Percentiles rank a stretch among this genome's conserved stretches.
phyloP scores from a whole-genome alignment of 768 basidiomycete species.

The Tricholoma bakamatsutake region DNA sequence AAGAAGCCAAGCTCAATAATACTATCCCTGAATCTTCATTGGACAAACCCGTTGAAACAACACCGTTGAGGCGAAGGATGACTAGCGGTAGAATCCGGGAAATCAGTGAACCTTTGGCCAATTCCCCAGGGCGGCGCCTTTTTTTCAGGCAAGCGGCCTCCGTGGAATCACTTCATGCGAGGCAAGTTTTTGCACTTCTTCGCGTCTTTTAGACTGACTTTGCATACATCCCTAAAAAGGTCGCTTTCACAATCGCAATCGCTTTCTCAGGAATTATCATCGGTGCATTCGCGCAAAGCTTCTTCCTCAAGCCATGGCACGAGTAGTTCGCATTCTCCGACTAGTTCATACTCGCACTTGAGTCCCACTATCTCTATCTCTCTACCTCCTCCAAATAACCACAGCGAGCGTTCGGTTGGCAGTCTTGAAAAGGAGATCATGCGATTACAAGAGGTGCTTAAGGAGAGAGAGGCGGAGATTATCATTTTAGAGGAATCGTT shows the following conservation, averaged over 20 bases:
- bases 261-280: conserved; percentile 95
- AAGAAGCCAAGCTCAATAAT: conserved; percentile 73
- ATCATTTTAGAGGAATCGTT: conserved; percentile 57
- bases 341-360: conserved; percentile 46
- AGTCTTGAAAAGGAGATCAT: conserved; percentile 95
- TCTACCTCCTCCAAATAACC: conserved; percentile 23
- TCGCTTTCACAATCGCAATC: conserved; percentile 93
- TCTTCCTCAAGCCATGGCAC: conserved; percentile 75
- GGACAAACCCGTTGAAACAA: conserved; percentile 38
- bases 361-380: conserved; percentile 52
- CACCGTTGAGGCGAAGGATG: conserved; percentile 47
- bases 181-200: conserved; percentile 35
- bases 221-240: conserved; percentile 33
- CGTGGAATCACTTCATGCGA: conserved; percentile 82
- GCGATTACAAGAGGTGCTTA: conserved; percentile 89
- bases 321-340: conserved; percentile 56
- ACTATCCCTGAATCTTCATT: conserved; percentile 31
- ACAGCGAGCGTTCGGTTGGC: conserved; percentile 67
- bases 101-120: conserved; percentile 39
- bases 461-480: conserved; percentile 91
- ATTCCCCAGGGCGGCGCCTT: conserved; percentile 56
- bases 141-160: conserved; percentile 89
- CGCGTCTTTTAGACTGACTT: conserved; percentile 8
- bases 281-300: conserved; percentile 78
- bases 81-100: conserved; percentile 47